Evolutionary conservation across 108 stramenopile species (phyloP), one percentile per base, ranked within the genome.

Genomic region (Skeletonema tropicum): DNA sequence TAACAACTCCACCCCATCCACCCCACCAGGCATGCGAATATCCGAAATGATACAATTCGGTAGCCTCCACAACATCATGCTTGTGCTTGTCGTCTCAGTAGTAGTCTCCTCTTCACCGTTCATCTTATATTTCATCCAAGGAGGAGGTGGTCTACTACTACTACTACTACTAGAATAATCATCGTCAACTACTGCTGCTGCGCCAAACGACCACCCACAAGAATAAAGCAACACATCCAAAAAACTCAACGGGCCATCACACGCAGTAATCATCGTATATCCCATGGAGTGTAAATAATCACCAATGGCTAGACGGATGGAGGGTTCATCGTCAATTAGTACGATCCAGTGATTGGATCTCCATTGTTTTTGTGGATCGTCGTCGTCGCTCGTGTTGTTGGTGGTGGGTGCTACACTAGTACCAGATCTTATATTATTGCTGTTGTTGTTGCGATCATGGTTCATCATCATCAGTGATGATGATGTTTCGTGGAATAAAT

Each of bases 21-120:
- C 85, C 26, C 87, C 88, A 14, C 86, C 89, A 1, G 95, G 95
- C 95, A 96, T 96, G 0, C 90, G 90, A 65, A 96, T 85, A 79
- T 96, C 95, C 41, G 90, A 92, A 38, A 96, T 80, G 52, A 96
- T 90, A 26, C 83, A 57, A 39, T 81, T 76, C 7, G 81, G 81
- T 82, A 83, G 85, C 82, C 42, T 89, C 87, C 48, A 88, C 8
- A 21, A 63, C 36, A 19, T 46, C n/a, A n/a, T n/a, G 33, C 7
- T 29, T 29, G 26, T 29, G 1, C 2, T 2, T 30, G 48, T 14
- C 14, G n/a, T n/a, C n/a, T n/a, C n/a, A n/a, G n/a, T n/a, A n/a
- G n/a, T n/a, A n/a, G n/a, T n/a, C n/a, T n/a, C n/a, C n/a, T 49
- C 21, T 26, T 48, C 21, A 46, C 48, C 57, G 29, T 25, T 21